A percentile compares a stretch with the other conserved stretches of the same genome.
phyloP scores from a whole-genome alignment of 2,329 filamentous ascomycete species.

The Talaromyces piceae region DNA sequence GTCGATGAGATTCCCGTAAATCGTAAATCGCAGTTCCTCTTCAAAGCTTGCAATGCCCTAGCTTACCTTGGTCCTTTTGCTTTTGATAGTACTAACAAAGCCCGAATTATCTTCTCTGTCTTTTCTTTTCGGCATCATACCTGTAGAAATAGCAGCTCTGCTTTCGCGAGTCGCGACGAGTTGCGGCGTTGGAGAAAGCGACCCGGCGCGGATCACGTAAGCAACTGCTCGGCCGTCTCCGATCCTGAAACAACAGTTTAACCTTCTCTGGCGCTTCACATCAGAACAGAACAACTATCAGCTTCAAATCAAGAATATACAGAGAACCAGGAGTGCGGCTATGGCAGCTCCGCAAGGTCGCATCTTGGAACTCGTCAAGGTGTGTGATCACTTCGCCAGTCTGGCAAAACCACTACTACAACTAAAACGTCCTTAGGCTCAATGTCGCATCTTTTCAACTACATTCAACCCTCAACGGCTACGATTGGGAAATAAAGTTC shows the following conservation, averaged over 20 bases:
- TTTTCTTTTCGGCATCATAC: conserved; percentile 23
- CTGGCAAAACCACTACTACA: background rate
- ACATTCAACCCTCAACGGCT: conserved; percentile 79
- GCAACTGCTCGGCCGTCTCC: too few relatives aligned
- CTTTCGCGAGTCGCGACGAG: background rate
- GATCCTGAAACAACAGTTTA: too few relatives aligned
- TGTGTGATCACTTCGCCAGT: conserved; percentile 26
- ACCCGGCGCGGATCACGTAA: background rate
- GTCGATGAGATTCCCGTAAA: background rate
- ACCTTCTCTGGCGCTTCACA: too few relatives aligned
- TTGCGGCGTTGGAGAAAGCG: background rate
- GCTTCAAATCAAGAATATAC: background rate
- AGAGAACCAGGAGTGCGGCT: background rate
- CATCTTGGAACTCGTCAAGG: conserved; percentile 69
- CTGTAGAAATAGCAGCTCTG: background rate
- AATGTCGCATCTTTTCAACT: conserved; percentile 86
- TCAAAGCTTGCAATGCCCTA: background rate
- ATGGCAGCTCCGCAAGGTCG: conserved; percentile 30
- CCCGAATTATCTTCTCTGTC: conserved; percentile 7
- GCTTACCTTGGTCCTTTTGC: conserved; percentile 17
- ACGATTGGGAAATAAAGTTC: conserved; percentile 83
- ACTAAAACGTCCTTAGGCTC: conserved; percentile 50
- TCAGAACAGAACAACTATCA: background rate
- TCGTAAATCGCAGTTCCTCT: background rate
- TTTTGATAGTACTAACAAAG: background rate